Conservation (phyloP, 73 alveolate genomes). For the Paramecium biaurelia region DNA sequence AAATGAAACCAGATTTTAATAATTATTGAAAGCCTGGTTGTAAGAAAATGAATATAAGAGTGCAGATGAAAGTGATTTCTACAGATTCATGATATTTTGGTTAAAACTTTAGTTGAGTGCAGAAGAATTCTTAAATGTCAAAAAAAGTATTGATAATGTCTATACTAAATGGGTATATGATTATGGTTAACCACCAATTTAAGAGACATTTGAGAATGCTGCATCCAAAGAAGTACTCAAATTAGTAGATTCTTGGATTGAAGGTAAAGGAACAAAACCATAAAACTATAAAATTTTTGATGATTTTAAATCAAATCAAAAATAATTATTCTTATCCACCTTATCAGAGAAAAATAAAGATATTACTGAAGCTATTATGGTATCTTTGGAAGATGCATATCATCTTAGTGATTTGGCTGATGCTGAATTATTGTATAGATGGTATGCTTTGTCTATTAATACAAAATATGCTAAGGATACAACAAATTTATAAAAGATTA, state of each 20-base stretch:
- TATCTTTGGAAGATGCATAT: neutral
- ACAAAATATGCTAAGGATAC: conserved; percentile 51
- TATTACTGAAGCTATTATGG: neutral
- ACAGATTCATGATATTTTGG: conserved; percentile 28
- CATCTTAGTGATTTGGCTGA: neutral
- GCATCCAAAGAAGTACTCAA: conserved; percentile 48
- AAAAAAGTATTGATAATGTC: neutral
- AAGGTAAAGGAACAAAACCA: neutral
- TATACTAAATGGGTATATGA: conserved; percentile 62
- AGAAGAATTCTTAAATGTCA: neutral
- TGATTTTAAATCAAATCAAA: neutral
- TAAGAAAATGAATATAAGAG: conserved; percentile 62
- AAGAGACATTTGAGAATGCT: conserved; percentile 44
- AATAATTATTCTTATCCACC: neutral
- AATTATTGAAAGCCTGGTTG: conserved; percentile 51
- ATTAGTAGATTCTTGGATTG: conserved; percentile 58
- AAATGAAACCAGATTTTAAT: conserved; percentile 51
- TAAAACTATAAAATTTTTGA: neutral
- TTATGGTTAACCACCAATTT: conserved; percentile 57
- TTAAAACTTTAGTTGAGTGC: neutral
- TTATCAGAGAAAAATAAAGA: neutral
- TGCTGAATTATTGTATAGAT: neutral
- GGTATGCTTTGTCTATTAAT: neutral
- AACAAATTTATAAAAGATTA: conserved; percentile 44
- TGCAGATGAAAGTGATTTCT: conserved; percentile 66